Conservation (phyloP, 2,329 filamentous ascomycete genomes). For the Hyphodiscus sp. region DNA sequence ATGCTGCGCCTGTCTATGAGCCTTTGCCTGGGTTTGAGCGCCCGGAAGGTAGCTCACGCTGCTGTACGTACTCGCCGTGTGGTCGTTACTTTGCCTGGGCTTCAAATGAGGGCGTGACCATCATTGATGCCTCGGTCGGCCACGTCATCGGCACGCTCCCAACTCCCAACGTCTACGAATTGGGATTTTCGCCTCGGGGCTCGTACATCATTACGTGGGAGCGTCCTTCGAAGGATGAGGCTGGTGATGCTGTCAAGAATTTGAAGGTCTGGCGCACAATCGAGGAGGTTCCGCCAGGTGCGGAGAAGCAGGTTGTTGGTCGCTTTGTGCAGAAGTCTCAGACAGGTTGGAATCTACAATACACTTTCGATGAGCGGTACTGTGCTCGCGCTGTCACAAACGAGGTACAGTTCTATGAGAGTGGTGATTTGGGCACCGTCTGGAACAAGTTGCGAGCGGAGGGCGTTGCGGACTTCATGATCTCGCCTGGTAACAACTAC, state of each 20-base stretch:
- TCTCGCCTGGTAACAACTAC: conserved; percentile 84
- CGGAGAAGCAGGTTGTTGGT: conserved; percentile 69
- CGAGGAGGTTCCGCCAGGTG: conserved; percentile 56
- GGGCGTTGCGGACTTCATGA: conserved; percentile 80
- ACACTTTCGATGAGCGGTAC: conserved; percentile 86
- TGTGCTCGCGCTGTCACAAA: conserved; percentile 94
- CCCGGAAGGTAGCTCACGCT: conserved; percentile 90
- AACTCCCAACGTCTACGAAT: conserved; percentile 81
- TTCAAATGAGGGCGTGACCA: conserved; percentile 75
- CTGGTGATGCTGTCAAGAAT: conserved; percentile 91
- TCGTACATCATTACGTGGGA: conserved; percentile 97
- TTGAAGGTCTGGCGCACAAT: conserved; percentile 91
- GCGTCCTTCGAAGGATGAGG: conserved; percentile 84
- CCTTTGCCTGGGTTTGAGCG: conserved; percentile 75
- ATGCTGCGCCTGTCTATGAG: conserved; percentile 85
- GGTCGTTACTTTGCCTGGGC: conserved; percentile 96
- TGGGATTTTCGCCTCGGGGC: conserved; percentile 88
- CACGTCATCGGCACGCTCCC: conserved; percentile 67
- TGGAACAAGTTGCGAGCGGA: conserved; percentile 96
- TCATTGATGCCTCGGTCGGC: conserved; percentile 76
- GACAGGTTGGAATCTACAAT: conserved; percentile 95
- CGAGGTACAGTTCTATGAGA: conserved; percentile 95
- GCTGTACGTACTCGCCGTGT: conserved; percentile 91
- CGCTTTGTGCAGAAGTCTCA: conserved; percentile 94
- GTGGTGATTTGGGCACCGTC: conserved; percentile 73